These are phyloP conservation scores for Pyrenophora graminea DNA, from an alignment of 2,329 filamentous ascomycete genomes.

Conservation along the genomic window DNA sequence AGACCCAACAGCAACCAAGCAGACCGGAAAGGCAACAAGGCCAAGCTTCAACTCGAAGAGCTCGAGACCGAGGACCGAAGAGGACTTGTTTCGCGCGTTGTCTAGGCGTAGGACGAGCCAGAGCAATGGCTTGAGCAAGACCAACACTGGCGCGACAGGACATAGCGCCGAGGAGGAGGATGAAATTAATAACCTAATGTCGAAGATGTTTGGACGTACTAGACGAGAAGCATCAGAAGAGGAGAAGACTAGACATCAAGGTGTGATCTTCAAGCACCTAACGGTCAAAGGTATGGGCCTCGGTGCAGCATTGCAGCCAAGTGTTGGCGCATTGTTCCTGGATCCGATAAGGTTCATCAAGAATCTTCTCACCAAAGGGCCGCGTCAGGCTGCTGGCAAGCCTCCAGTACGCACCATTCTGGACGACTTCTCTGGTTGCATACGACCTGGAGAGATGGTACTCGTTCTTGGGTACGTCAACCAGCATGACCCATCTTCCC, in stretches of 20 bases:
- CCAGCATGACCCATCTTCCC: no score
- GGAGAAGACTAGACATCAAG: slow-evolving; percentile 70
- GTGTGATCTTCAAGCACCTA: slow-evolving; percentile 67
- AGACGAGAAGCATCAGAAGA: slow-evolving; percentile 69
- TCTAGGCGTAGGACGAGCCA: slow-evolving; percentile 55
- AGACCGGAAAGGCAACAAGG: slow-evolving; percentile 16
- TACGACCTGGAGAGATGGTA: slow-evolving; percentile 74
- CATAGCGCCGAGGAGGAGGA: slow-evolving; percentile 47
- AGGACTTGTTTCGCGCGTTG: slow-evolving; percentile 57
- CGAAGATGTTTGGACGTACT: slow-evolving; percentile 69
- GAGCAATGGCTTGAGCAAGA: slow-evolving; percentile 26
- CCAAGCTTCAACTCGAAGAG: slow-evolving; percentile 25
- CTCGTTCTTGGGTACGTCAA: slow-evolving; percentile 61
- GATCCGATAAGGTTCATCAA: slow-evolving; percentile 60
- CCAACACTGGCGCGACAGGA: slow-evolving; percentile 30
- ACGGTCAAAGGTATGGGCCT: slow-evolving; percentile 65
- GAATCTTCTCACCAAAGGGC: slow-evolving; percentile 55
- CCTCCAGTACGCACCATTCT: slow-evolving; percentile 68
- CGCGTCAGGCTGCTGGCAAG: slow-evolving; percentile 49
- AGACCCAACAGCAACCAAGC: slow-evolving; percentile 25
- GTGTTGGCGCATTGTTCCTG: slow-evolving; percentile 64
- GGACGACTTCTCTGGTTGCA: slow-evolving; percentile 67
- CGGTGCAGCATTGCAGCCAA: slow-evolving; percentile 66
- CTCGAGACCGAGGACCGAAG: slow-evolving; percentile 51
- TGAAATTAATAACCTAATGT: slow-evolving; percentile 67